phyloP scores from a whole-genome alignment of 345 rosid genomes.

The Lepidium africanum region DNA sequence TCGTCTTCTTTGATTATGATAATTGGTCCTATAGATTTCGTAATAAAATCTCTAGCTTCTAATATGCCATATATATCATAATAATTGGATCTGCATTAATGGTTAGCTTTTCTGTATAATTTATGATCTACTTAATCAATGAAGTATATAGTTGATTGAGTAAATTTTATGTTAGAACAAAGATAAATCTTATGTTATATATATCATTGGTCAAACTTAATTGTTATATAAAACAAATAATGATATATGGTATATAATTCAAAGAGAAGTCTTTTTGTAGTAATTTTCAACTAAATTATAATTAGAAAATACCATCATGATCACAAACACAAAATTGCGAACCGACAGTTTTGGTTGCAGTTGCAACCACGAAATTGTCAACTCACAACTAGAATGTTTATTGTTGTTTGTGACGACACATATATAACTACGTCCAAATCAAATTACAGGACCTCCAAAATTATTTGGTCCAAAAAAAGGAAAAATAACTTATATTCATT shows the following conservation, averaged over 20 bases:
- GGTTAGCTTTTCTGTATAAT: conserved; percentile 12
- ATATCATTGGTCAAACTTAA: not conserved
- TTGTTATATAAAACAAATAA: not conserved
- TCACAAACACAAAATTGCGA: not conserved
- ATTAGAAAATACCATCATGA: not conserved
- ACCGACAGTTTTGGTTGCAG: not conserved
- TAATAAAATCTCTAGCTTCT: conserved; percentile 9
- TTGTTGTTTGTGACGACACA: not conserved
- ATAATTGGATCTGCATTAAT: conserved; percentile 22
- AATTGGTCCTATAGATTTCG: conserved; percentile 8
- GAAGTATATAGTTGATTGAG: not conserved
- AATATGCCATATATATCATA: not conserved
- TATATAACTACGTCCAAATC: not conserved
- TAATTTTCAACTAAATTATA: not conserved
- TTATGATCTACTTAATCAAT: conserved; percentile 1
- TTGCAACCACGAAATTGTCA: not conserved
- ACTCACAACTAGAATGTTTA: not conserved
- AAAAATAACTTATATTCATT: not conserved
- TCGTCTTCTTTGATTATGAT: not conserved
- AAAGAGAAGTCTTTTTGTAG: not conserved
- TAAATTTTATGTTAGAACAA: not conserved
- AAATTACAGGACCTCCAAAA: not conserved
- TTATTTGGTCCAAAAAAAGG: not conserved
- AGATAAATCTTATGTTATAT: not conserved
- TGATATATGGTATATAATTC: not conserved